A percentile compares a stretch with the other conserved stretches of the same genome.
Conservation (phyloP, 441 rosid genomes). For the Melastoma candidum region DNA sequence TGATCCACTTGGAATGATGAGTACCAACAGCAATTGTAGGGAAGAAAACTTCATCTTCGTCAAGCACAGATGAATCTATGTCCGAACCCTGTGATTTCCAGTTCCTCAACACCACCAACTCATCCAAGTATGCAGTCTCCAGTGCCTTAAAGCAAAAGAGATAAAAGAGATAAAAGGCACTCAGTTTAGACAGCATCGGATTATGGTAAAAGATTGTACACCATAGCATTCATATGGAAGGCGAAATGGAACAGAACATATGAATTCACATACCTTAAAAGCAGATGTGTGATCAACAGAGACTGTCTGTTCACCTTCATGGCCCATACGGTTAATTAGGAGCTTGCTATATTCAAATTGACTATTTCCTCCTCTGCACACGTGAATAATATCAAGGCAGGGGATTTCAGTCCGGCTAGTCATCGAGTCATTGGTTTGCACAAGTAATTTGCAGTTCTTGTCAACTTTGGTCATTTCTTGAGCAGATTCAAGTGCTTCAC, state of each 20-base stretch:
- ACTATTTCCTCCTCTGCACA: constrained; percentile 16
- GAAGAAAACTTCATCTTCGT: constrained; percentile 40
- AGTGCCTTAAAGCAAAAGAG: constrained; percentile 17
- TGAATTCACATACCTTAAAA: too few relatives aligned
- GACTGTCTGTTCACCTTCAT: too few relatives aligned
- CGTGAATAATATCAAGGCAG: constrained; percentile 31
- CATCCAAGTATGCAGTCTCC: constrained; percentile 35
- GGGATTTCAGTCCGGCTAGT: constrained; percentile 39
- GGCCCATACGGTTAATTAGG: too few relatives aligned
- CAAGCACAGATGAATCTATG: constrained; percentile 43
- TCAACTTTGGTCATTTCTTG: constrained; percentile 21
- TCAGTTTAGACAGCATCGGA: too few relatives aligned
- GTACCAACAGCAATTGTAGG: constrained; percentile 44
- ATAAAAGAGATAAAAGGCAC: too few relatives aligned
- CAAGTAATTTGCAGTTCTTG: constrained; percentile 33
- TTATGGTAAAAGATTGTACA: too few relatives aligned
- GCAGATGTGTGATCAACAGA: too few relatives aligned
- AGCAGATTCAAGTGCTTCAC: constrained; percentile 20
- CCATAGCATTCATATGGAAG: too few relatives aligned
- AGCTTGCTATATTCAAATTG: too few relatives aligned
- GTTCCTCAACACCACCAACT: constrained; percentile 32
- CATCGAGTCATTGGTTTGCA: constrained; percentile 46
- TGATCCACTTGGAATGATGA: constrained; percentile 46
- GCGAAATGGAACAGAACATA: too few relatives aligned
- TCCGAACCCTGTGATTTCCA: constrained; percentile 58